phyloP scores from a whole-genome alignment of 305 asterid species.

The Lippia alba region DNA sequence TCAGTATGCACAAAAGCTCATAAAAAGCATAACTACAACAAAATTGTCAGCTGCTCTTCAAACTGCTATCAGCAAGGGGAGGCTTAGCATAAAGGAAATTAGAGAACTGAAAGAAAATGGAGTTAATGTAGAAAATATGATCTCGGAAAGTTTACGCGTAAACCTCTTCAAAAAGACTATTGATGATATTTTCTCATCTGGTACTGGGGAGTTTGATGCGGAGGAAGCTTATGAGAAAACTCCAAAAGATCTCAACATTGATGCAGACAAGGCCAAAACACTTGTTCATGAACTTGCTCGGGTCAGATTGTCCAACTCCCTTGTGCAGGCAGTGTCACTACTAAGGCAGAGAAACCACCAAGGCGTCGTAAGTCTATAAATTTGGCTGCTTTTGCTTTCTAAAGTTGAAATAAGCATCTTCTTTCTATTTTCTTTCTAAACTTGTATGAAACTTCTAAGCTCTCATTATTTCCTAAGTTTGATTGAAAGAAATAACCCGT shows the following conservation, averaged over 20 bases:
- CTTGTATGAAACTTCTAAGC: no score
- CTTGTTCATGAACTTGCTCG: constrained; percentile 76
- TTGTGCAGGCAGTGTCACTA: constrained; percentile 85
- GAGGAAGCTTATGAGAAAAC: constrained; percentile 85
- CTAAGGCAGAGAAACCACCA: constrained; percentile 78
- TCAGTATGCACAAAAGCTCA: constrained; percentile 81
- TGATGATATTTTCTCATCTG: constrained; percentile 82
- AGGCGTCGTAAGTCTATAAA: constrained; percentile 69
- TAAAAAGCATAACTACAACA: constrained; percentile 71
- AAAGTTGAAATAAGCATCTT: no score
- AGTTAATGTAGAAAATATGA: constrained; percentile 76
- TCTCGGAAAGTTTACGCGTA: constrained; percentile 77
- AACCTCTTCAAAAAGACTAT: constrained; percentile 80
- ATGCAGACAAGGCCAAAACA: constrained; percentile 66
- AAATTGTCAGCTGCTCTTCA: constrained; percentile 91
- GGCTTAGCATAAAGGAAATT: constrained; percentile 88
- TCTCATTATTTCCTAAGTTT: no score
- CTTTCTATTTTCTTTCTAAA: no score
- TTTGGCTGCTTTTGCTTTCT: background rate
- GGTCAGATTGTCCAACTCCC: constrained; percentile 76
- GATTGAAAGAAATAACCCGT: no score
- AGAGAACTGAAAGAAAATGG: constrained; percentile 87
- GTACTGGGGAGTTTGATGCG: constrained; percentile 92
- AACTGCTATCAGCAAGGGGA: constrained; percentile 88
- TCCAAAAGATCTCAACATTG: constrained; percentile 80